Base-by-base conservation (phyloP, 2,329 filamentous ascomycete genomes). In the Trichothecium sympodiale region DNA sequence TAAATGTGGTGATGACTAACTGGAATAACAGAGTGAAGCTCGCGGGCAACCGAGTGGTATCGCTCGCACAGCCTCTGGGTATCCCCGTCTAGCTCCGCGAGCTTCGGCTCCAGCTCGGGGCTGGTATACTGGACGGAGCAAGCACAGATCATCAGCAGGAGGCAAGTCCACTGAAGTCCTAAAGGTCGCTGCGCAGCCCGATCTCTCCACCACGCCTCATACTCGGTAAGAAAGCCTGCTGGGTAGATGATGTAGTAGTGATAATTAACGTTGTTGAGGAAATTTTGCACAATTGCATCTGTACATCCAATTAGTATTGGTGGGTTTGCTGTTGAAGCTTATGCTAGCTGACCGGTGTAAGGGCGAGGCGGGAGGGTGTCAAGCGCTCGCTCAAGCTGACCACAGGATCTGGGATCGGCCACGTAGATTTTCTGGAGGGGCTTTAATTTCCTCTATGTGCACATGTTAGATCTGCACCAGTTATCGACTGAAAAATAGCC, bases 161-260 rank as follows among this genome's bases (percentile, higher is more conserved):
- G 51, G 34, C 55, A 55, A 7, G 59, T 61, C 56, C 54, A 61
- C 34, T 56, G 55, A 4, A 59, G 43, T 18, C 50, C 46, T 2
- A 61, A 45, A n/a, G 54, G 55, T 15, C 44, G 44, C 20, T 46
- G 43, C 9, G 48, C 48, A 29, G 46, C 43, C 25, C 55, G 49
- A 16, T 44, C 40, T 13, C 39, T 35, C 54, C 57, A 61, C 58
- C 59, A 61, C 12, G 43, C 38, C 25, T 51, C 44, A 30, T 61
- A 61, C 17, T 60, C 55, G 26, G 54, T 49, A 10, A 58, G 26
- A 26, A 61, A 60, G 5, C 47, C 45, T 0, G 50, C 41, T 1
- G 59, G 54, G 36, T 61, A 59, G 20, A 60, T 43, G 33, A 60
- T 54, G 38, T 61, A 61, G 47, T 58, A 56, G 39, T 60, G 57